Conservation (phyloP, 129 eudicot genomes). For the Scalesia atractyloides region DNA sequence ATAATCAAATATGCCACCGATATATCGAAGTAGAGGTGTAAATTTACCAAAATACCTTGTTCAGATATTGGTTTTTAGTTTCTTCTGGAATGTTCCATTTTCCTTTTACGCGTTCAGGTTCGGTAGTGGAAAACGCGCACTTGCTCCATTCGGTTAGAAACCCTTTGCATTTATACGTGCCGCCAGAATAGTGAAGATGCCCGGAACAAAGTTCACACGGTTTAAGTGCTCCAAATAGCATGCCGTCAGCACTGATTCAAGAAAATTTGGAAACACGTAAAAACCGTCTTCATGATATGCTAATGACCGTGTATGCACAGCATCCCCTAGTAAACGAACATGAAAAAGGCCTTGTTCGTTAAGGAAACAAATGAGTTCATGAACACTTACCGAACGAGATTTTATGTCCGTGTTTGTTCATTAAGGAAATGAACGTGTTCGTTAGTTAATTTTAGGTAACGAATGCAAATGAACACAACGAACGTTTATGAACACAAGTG, state of each 20-base stretch:
- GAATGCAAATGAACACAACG: no score
- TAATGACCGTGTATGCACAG: neutral
- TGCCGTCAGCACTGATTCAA: constrained; percentile 80
- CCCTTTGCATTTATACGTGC: constrained; percentile 78
- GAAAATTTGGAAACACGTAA: constrained; percentile 10
- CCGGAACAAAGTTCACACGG: constrained; percentile 71
- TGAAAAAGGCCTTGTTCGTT: no score
- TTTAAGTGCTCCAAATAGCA: constrained; percentile 82
- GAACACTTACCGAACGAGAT: no score
- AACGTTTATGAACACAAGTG: no score
- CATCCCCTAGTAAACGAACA: neutral
- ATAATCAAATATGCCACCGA: neutral
- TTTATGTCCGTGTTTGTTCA: no score
- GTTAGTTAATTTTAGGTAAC: no score
- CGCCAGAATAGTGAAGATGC: constrained; percentile 70
- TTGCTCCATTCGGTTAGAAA: constrained; percentile 84
- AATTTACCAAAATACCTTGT: constrained; percentile 53
- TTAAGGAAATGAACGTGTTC: no score
- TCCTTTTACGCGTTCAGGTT: constrained; percentile 68
- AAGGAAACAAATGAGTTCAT: no score
- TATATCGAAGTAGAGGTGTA: neutral
- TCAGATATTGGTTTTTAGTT: constrained; percentile 62
- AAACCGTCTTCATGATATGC: neutral
- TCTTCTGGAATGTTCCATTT: constrained; percentile 90
- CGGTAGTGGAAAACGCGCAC: constrained; percentile 72